Percentiles rank a stretch among this genome's conserved stretches.
Evolutionary conservation across 805 yeast species (phyloP).

Genomic region (Jamesozyma spencerorum): DNA sequence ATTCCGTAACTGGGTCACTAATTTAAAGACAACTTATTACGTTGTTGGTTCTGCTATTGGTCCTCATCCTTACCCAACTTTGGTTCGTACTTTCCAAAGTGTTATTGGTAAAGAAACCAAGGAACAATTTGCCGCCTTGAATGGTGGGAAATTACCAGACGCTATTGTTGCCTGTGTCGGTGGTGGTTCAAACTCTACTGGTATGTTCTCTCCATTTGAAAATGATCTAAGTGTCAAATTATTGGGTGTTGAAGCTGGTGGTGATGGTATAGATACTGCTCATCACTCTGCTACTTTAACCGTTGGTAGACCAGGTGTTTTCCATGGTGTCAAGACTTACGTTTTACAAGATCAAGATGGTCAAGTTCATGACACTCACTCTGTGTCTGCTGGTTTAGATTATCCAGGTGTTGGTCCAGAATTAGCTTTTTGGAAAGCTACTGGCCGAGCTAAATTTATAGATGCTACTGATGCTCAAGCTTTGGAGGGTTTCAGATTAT

Average conservation of each 20-base stretch:
- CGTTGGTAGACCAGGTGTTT: slow-evolving; percentile 93
- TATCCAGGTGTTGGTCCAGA: slow-evolving; percentile 99
- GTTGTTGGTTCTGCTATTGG: slow-evolving; percentile 98
- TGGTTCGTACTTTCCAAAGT: slow-evolving; percentile 96
- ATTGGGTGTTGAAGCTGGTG: slow-evolving; percentile 97
- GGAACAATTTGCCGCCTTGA: slow-evolving; percentile 73
- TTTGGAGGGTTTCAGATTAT: slow-evolving; percentile 73
- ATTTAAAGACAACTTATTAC: slow-evolving; percentile 79
- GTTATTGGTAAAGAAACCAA: slow-evolving; percentile 94
- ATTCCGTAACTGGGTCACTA: slow-evolving; percentile 88
- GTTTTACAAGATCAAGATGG: slow-evolving; percentile 89
- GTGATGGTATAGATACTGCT: slow-evolving; percentile 87
- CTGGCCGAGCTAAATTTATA: slow-evolving; percentile 82
- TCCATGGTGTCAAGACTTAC: slow-evolving; percentile 95
- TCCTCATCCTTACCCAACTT: slow-evolving; percentile 97
- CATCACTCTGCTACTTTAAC: slow-evolving; percentile 90
- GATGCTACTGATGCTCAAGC: slow-evolving; percentile 97
- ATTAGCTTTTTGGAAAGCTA: slow-evolving; percentile 87
- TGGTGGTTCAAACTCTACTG: slow-evolving; percentile 96
- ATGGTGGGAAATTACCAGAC: slow-evolving; percentile 79
- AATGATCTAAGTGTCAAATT: slow-evolving; percentile 67
- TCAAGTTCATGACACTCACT: slow-evolving; percentile 95
- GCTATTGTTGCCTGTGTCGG: slow-evolving; percentile 98
- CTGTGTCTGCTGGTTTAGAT: slow-evolving; percentile 96
- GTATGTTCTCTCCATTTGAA: slow-evolving; percentile 92